A percentile compares a stretch with the other conserved stretches of the same genome.
Evolutionary conservation across 148 eudicot species (phyloP).

Genomic region (Vaccinium macrocarpon): DNA sequence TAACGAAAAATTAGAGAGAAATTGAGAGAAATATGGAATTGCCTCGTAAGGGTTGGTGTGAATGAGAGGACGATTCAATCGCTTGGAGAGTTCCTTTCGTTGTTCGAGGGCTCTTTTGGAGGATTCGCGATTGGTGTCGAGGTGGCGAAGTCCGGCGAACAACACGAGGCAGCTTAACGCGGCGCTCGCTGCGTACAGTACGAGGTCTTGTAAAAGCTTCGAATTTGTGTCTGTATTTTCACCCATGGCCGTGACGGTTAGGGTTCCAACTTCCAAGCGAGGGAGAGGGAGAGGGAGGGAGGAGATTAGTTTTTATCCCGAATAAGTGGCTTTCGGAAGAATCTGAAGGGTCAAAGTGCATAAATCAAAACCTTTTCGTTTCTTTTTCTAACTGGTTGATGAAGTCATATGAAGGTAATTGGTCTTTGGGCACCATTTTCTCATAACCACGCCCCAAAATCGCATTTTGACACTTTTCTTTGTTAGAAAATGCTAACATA

Average conservation of each 20-base stretch:
- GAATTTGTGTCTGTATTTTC: slow-evolving; percentile 28
- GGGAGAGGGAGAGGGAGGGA: background rate
- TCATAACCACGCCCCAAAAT: too few relatives aligned
- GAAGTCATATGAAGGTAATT: too few relatives aligned
- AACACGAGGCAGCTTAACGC: slow-evolving; percentile 69
- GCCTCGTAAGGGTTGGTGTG: slow-evolving; percentile 14
- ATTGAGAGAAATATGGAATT: background rate
- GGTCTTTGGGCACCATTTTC: too few relatives aligned
- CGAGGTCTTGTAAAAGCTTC: slow-evolving; percentile 55
- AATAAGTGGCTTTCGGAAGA: background rate
- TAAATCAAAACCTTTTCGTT: too few relatives aligned
- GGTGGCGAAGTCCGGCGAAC: slow-evolving; percentile 54
- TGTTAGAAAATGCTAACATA: too few relatives aligned
- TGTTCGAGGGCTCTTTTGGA: slow-evolving; percentile 66
- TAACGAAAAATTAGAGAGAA: background rate
- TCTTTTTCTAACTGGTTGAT: too few relatives aligned
- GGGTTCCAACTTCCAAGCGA: background rate
- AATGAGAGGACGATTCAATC: slow-evolving; percentile 10
- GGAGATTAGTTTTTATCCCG: background rate
- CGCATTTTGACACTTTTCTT: too few relatives aligned
- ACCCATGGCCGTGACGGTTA: background rate
- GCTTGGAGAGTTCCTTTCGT: slow-evolving; percentile 14
- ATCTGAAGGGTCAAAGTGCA: background rate
- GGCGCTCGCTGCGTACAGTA: slow-evolving; percentile 81
- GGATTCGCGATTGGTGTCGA: slow-evolving; percentile 83